A percentile compares a stretch with the other conserved stretches of the same genome.
Evolutionary conservation across 2,329 filamentous ascomycete species (phyloP).

Genomic region (Aspergillus sp.): DNA sequence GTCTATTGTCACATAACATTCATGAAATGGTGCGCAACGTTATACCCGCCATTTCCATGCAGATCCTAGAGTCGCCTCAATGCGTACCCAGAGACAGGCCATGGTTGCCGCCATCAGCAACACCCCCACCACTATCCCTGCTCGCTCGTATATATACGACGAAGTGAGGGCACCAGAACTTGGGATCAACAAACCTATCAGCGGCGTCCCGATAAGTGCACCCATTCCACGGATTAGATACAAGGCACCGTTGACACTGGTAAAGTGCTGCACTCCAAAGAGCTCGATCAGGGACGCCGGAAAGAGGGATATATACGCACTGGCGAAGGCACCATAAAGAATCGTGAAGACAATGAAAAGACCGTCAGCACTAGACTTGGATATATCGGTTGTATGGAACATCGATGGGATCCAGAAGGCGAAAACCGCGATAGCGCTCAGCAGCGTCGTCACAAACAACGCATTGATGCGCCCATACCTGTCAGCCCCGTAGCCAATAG

Average conservation of each 20-base stretch:
- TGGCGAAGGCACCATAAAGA: constrained; percentile 39
- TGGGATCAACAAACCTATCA: constrained; percentile 29
- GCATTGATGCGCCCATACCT: constrained; percentile 42
- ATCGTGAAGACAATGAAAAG: constrained; percentile 36
- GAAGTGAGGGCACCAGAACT: constrained; percentile 19
- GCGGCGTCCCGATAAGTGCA: constrained; percentile 39
- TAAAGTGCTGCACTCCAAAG: constrained; percentile 39
- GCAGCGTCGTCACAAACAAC: constrained; percentile 33
- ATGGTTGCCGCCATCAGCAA: constrained; percentile 28
- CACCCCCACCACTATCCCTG: constrained; percentile 25
- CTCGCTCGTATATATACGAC: constrained; percentile 25
- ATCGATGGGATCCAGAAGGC: constrained; percentile 28
- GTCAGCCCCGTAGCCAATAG: constrained; percentile 42
- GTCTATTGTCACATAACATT: background rate
- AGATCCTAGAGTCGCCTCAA: constrained; percentile 24
- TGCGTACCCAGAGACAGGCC: constrained; percentile 27
- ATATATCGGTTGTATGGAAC: constrained; percentile 13
- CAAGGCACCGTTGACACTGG: constrained; percentile 38
- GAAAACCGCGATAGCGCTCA: constrained; percentile 31
- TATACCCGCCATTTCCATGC: constrained; percentile 24
- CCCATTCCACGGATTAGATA: constrained; percentile 41
- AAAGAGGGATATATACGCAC: constrained; percentile 43
- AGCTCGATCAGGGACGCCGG: constrained; percentile 41
- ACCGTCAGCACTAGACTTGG: constrained; percentile 16
- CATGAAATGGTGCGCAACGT: background rate